Conservation (phyloP, 108 stramenopile species). For the Schizochytrium sp. region DNA sequence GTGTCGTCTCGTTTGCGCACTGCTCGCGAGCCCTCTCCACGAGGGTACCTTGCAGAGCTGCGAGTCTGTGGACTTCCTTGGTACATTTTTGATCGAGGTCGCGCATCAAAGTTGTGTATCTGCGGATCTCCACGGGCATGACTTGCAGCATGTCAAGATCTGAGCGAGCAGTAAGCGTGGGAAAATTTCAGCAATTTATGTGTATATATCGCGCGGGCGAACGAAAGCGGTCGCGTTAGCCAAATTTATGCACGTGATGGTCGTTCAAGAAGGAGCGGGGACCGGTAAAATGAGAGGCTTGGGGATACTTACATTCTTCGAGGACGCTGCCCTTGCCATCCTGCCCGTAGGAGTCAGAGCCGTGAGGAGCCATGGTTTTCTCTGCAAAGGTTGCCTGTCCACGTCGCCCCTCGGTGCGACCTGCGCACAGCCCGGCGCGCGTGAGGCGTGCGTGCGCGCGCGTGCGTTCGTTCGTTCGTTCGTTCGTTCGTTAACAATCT, state of each 20-base stretch:
- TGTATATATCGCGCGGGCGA: no score
- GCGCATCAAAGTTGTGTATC: neutral
- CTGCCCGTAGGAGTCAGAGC: neutral
- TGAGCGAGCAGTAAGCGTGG: neutral
- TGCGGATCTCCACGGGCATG: slow-evolving; percentile 13
- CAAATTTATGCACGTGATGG: no score
- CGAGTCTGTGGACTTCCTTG: neutral
- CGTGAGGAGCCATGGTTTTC: neutral
- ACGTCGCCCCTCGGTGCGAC: no score
- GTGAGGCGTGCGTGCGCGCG: no score
- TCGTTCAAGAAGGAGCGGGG: no score
- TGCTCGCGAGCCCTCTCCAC: neutral
- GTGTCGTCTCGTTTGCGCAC: neutral
- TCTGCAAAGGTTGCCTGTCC: no score
- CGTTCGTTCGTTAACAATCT: no score
- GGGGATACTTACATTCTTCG: neutral
- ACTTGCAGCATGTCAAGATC: neutral
- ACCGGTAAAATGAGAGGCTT: no score
- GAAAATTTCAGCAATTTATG: no score
- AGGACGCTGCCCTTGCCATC: slow-evolving; percentile 18
- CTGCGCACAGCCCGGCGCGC: no score
- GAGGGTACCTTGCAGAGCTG: neutral
- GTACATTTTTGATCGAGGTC: neutral
- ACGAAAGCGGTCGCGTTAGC: no score
- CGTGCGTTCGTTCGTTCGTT: no score